Conservation (phyloP, 768 basidiomycete species). For the Xerocomus potaroensis region DNA sequence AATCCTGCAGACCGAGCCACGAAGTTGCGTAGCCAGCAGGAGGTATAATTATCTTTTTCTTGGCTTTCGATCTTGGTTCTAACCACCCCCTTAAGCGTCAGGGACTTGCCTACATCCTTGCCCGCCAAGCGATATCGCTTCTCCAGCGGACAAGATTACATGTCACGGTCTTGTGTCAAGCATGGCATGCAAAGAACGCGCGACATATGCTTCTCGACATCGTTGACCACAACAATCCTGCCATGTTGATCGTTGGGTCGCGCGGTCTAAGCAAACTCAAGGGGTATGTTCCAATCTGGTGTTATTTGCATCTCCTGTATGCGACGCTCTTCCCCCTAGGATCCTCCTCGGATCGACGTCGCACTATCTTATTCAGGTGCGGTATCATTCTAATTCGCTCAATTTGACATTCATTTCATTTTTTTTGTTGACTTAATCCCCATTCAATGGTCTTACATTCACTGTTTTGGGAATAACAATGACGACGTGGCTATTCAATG, state of each 20-base stretch:
- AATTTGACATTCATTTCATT: neutral
- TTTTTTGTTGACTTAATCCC: no score
- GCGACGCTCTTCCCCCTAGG: slow-evolving; percentile 34
- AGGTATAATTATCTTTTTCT: slow-evolving; percentile 45
- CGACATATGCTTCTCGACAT: slow-evolving; percentile 90
- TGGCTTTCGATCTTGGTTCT: slow-evolving; percentile 8
- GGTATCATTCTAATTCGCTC: slow-evolving; percentile 9
- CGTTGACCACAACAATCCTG: slow-evolving; percentile 81
- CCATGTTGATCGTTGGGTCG: slow-evolving; percentile 94
- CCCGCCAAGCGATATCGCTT: slow-evolving; percentile 83
- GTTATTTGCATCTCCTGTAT: neutral
- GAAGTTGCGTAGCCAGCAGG: slow-evolving; percentile 87
- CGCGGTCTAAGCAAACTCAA: slow-evolving; percentile 84
- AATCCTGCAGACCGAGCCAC: slow-evolving; percentile 69
- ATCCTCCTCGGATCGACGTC: slow-evolving; percentile 93
- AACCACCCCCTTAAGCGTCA: slow-evolving; percentile 60
- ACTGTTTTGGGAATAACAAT: no score
- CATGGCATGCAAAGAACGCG: slow-evolving; percentile 95
- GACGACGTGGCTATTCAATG: no score
- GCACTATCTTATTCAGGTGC: slow-evolving; percentile 84
- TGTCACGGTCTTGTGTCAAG: slow-evolving; percentile 86
- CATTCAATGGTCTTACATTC: no score
- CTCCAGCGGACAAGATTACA: slow-evolving; percentile 89
- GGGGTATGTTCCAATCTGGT: slow-evolving; percentile 48
- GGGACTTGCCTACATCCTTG: slow-evolving; percentile 81